Base-by-base conservation (phyloP, 2,329 filamentous ascomycete genomes). In the Ascomycota sp. region DNA sequence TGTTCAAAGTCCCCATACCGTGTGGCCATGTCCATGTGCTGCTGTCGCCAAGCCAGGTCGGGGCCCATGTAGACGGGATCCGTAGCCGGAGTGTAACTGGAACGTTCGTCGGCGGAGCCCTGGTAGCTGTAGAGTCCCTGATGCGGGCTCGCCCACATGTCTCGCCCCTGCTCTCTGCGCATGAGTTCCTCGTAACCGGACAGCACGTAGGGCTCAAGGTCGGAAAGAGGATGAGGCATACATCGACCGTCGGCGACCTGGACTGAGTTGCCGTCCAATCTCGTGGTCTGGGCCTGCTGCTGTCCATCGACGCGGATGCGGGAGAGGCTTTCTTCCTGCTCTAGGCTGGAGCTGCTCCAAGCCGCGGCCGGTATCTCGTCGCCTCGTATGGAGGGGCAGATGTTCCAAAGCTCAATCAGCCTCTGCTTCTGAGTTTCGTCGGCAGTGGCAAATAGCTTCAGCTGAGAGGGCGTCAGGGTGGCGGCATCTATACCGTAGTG, bases 391-490 rank as follows among this genome's bases (percentile, higher is more conserved):
- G 77, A 78, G 15, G 79, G 79, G 33, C 71, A 80, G 39, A 85
- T 81, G 34, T 70, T 73, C 83, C 83, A 93, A 11, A 92, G 69
- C 48, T 92, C 76, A 24, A 92, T 61, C 11, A 93, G 62, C 15
- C 80, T 69, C 33, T 73, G 55, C 43, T 75, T 70, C 50, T 92
- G 80, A 26, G 74, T 61, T 17, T 66, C 57, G 33, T 78, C 73
- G 30, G 80, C 81, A 36, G 74, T 70, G 39, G 69, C 69, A 59
- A 92, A 91, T 25, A 93, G 68, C 35, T 77, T 65, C 30, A 85
- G 53, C 48, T 93, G 83, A 4, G 75, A 74, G 5, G 71, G 63
- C 9, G 78, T 78, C 27, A 93, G 64, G 15, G 67, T 58, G 7
- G 59, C 48, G 3, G 76, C 66, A 46, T 91, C 68, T 40, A 93